phyloP scores from a whole-genome alignment of 352 stramenopile genomes.

The Pythium chondricola region DNA sequence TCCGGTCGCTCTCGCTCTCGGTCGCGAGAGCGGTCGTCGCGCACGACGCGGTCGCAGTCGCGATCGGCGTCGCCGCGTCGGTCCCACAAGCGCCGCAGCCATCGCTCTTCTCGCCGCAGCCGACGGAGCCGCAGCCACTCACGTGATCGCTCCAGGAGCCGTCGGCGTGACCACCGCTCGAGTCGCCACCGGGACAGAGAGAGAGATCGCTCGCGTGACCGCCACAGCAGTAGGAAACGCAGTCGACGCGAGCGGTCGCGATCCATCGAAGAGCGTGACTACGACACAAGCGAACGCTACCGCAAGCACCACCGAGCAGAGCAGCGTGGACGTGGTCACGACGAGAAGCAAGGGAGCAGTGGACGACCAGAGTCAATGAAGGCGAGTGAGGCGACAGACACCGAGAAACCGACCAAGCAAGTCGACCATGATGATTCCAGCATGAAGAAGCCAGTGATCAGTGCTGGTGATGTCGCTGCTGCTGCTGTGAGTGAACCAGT shows the following conservation, averaged over 20 bases:
- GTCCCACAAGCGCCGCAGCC: not conserved
- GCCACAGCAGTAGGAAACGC: constrained; percentile 9
- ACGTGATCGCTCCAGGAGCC: not conserved
- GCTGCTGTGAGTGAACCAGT: not conserved
- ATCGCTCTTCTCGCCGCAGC: constrained; percentile 6
- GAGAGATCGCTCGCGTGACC: constrained; percentile 1
- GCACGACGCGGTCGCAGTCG: not conserved
- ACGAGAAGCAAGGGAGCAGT: not conserved
- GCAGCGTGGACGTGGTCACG: not conserved
- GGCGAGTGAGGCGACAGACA: too few relatives aligned
- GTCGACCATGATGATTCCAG: not conserved
- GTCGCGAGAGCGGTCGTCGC: constrained; percentile 11
- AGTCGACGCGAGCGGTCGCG: constrained; percentile 16
- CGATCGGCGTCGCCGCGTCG: constrained; percentile 1
- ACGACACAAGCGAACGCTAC: not conserved
- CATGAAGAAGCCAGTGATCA: not conserved
- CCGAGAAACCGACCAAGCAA: not conserved
- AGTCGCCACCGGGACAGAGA: constrained; percentile 3
- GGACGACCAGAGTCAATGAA: too few relatives aligned
- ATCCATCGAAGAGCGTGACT: constrained; percentile 1
- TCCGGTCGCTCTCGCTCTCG: constrained; percentile 17
- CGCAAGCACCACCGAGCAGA: not conserved
- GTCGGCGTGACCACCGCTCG: not conserved
- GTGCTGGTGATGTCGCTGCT: not conserved
- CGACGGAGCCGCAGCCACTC: constrained; percentile 16